Percentiles rank a stretch among this genome's conserved stretches.
Evolutionary conservation across 2,329 filamentous ascomycete genomes (phyloP).

Genomic region (Aspergillus texensis): DNA sequence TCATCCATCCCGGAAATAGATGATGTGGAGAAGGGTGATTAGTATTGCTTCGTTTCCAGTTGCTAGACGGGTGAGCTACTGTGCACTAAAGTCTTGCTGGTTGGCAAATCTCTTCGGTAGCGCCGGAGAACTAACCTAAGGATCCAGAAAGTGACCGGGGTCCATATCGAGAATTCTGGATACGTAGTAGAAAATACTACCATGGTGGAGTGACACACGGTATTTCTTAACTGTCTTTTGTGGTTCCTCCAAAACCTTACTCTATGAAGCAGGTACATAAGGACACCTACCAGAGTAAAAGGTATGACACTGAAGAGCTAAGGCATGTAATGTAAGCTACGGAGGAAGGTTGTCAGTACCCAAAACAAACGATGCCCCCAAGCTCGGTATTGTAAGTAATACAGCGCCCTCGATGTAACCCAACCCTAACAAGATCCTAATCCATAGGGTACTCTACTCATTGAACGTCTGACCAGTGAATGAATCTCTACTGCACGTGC

Average conservation of each 20-base stretch:
- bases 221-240: background rate
- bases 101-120: background rate
- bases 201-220: background rate
- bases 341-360: background rate
- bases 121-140: background rate
- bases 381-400: background rate
- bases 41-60: constrained; percentile 16
- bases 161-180: background rate
- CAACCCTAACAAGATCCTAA: background rate
- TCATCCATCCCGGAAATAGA: constrained; percentile 1
- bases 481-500: background rate
- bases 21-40: constrained; percentile 16
- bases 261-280: background rate
- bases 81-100: constrained; percentile 7
- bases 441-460: background rate
- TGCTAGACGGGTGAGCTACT: constrained; percentile 8
- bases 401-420: background rate
- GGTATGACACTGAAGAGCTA: background rate
- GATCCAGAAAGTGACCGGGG: background rate
- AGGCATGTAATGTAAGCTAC: background rate
- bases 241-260: too few species aligned
- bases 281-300: background rate
- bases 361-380: background rate
- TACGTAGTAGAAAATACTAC: background rate
- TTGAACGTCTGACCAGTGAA: background rate